Evolutionary conservation across 345 rosid species (phyloP).

Genomic region (Schrenkiella parvula): DNA sequence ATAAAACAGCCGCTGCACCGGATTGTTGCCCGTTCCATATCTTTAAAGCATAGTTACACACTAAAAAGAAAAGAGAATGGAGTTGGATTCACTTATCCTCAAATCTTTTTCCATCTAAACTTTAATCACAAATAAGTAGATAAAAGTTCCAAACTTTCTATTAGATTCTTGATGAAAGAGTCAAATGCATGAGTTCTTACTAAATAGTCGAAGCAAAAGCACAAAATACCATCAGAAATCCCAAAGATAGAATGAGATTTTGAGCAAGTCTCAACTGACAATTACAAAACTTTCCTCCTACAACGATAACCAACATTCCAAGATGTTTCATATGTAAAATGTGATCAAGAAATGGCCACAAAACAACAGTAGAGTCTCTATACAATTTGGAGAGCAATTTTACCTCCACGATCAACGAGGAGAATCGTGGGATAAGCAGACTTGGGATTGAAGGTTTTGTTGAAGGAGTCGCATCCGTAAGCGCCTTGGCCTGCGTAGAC

Average conservation of each 20-base stretch:
- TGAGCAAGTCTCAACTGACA: neutral
- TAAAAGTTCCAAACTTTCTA: neutral
- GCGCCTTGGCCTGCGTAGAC: slow-evolving; percentile 52
- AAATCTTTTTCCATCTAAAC: neutral
- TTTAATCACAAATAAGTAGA: neutral
- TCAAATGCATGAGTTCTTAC: neutral
- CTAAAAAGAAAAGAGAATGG: slow-evolving; percentile 30
- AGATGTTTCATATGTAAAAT: neutral
- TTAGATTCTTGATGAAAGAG: neutral
- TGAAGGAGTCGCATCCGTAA: slow-evolving; percentile 59
- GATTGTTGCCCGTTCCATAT: slow-evolving; percentile 80
- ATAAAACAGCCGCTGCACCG: slow-evolving; percentile 77
- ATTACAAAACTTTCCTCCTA: neutral
- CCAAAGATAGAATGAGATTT: neutral
- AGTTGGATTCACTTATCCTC: neutral
- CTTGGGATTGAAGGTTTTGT: slow-evolving; percentile 50
- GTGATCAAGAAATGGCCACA: neutral
- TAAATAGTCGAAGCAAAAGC: neutral
- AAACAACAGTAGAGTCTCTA: neutral
- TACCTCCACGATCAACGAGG: slow-evolving; percentile 95
- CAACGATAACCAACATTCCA: neutral
- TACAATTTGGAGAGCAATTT: neutral
- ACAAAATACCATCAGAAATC: neutral
- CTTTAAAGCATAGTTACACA: slow-evolving; percentile 69
- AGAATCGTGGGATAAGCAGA: slow-evolving; percentile 52